Base-by-base conservation (phyloP, 352 stramenopile genomes). In the Phytophthora sp. region DNA sequence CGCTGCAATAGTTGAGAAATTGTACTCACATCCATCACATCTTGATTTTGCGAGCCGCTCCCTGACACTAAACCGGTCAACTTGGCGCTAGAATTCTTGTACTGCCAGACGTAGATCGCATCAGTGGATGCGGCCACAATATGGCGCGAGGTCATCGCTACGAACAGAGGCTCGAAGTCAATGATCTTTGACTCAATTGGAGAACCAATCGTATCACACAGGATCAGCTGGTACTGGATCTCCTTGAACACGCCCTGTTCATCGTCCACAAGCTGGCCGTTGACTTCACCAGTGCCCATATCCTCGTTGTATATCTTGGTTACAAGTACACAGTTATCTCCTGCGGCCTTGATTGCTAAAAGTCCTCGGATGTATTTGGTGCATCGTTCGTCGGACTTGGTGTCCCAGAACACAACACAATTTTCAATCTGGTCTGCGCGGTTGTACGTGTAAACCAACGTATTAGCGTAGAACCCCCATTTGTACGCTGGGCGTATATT, bases 51-150 rank as follows among this genome's bases (percentile, higher is more conserved):
- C 24, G 39, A 62, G 28, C 27, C 35, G 9, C 37, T 70, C 7
- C 74, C 72, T 3, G 63, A 74, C 15, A 82, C 83, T 1, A 91
- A 66, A 5, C 84, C 80, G 26, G 86, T 91, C 32, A 95, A 68
- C 48, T 95, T 92, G 31, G 84, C 62, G 49, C 75, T 92, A 0
- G 82, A 85, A 28, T 92, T 93, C 32, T 88, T 91, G 66, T 98
- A 98, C 74, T 98, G 94, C 94, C 94, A 98, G 0, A 95, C 82
- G 65, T 97, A 98, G 17, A 98, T 92, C 4, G 82, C 88, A 35
- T 94, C 81, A 2, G 80, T 72, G 6, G 79, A 92, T 0, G 92
- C 90, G 10, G 85, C 78, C 18, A 97, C 68, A 15, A 97, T 83
- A 45, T 96, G 87, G 32, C 79, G 77, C 12, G 76, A 58, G n/a